A percentile compares a stretch with the other conserved stretches of the same genome.
phyloP scores from a whole-genome alignment of 2,329 filamentous ascomycete species.

The Talaromyces sp. region DNA sequence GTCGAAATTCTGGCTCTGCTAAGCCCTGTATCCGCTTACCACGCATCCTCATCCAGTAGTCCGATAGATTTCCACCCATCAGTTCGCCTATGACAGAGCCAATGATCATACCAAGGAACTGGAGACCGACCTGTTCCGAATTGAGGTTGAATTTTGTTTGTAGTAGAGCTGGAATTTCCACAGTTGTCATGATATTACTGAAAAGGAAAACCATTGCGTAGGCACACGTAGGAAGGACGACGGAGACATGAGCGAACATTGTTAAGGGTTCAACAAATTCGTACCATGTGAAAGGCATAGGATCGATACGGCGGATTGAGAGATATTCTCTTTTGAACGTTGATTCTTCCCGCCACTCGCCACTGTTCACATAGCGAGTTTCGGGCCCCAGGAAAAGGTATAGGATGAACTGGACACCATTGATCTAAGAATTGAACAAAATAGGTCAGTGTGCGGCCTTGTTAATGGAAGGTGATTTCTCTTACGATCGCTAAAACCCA shows the following conservation, averaged over 20 bases:
- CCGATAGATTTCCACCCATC: conserved; percentile 59
- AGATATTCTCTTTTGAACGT: conserved; percentile 51
- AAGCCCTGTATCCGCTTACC: conserved; percentile 37
- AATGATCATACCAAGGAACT: conserved; percentile 62
- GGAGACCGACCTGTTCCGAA: conserved; percentile 61
- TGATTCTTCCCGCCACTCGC: conserved; percentile 26
- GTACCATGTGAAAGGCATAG: conserved; percentile 49
- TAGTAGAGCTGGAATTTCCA: conserved; percentile 64
- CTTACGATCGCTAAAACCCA: conserved; percentile 60
- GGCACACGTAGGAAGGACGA: conserved; percentile 56
- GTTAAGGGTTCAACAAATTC: conserved; percentile 58
- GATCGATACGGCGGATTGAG: conserved; percentile 56
- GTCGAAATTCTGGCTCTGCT: conserved; percentile 56
- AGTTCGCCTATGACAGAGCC: conserved; percentile 64
- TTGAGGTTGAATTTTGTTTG: conserved; percentile 60
- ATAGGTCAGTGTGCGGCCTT: neutral
- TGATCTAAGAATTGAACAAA: conserved; percentile 46
- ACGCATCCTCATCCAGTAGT: conserved; percentile 58
- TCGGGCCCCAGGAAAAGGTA: conserved; percentile 61
- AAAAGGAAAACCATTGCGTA: conserved; percentile 64
- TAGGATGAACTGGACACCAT: conserved; percentile 58
- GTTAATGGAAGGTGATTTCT: neutral
- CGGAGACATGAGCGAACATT: conserved; percentile 50
- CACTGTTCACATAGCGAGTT: conserved; percentile 52
- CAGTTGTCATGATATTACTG: conserved; percentile 56